Conservation (phyloP, 371 early-diverging fungal genomes). For the Lichtheimia ramosa region DNA sequence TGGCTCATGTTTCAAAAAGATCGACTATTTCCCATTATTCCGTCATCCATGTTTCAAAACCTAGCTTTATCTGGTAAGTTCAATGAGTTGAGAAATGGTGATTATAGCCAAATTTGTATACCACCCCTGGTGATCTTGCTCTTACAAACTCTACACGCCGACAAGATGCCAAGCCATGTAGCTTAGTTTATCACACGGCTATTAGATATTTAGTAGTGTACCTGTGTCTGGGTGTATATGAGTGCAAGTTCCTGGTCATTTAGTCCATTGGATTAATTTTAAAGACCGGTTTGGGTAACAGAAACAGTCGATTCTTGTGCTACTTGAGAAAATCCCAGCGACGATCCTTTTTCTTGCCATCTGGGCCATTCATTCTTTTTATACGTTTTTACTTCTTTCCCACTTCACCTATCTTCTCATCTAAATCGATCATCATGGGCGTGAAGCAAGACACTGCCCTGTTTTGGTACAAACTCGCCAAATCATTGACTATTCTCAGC, state of each 20-base stretch:
- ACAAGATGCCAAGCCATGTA: too few species aligned
- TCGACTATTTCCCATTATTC: background rate
- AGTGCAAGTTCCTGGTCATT: too few species aligned
- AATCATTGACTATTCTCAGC: conserved; percentile 33
- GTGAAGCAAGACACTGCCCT: conserved; percentile 23
- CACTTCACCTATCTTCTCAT: conserved; percentile 6
- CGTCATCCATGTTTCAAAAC: too few species aligned
- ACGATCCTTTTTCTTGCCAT: conserved; percentile 15
- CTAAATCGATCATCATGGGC: conserved; percentile 8
- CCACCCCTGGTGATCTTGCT: too few species aligned
- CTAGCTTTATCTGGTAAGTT: too few species aligned
- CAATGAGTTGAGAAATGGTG: too few species aligned
- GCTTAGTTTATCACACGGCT: too few species aligned
- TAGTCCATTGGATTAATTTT: background rate
- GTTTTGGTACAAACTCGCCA: conserved; percentile 36
- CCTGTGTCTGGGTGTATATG: too few species aligned
- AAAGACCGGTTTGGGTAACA: conserved; percentile 9
- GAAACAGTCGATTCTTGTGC: conserved; percentile 1
- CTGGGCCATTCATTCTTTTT: too few species aligned
- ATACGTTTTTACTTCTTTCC: conserved; percentile 9
- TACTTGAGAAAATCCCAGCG: conserved; percentile 5
- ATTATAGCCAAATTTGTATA: too few species aligned
- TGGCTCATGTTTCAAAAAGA: background rate
- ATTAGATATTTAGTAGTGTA: too few species aligned
- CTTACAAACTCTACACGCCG: too few species aligned